Base-by-base conservation (phyloP, 441 rosid species). In the Erysimum pusillum region DNA sequence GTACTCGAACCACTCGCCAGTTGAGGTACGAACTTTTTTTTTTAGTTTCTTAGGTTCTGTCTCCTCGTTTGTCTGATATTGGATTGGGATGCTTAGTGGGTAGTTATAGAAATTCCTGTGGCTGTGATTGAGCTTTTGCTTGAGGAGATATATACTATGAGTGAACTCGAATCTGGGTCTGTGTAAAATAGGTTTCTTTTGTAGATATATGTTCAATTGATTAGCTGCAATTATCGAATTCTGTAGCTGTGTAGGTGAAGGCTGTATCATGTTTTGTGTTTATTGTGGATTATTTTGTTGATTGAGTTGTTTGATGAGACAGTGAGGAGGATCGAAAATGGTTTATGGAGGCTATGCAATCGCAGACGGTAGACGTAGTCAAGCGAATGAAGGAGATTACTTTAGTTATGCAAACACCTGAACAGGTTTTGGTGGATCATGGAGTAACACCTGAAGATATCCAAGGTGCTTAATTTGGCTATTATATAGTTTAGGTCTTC, bases 311-410 rank as follows among this genome's bases (percentile, higher is more conserved):
- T 74, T 67, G 12, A 39, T 80, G 82, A 38, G 14, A 39, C 75
- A 93, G 97, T 6, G 99, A 96, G 86, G 99, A 96, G 79, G 98
- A 96, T 82, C 77, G 93, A 46, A 93, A 46, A 82, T 96, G 98
- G 99, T 96, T 96, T 76, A 87, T 87, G 97, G 99, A 96, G 80
- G 97, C 99, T 44, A 90, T 96, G 97, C 99, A 96, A 67, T 65
- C 97, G 13, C 93, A 91, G 79, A 90, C 75, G 25, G 77, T 93
- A 65, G 98, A 96, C 73, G 97, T 96, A 73, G 80, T 89, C 67
- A 83, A 84, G 87, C 92, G 99, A 22, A 93, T 96, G 98, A 96
- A 96, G 71, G 98, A 93, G 91, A 91, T 96, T 59, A 91, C 93
- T 65, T 76, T 90, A 15, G 97, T 93, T 48, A 91, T 96, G 97